These are phyloP conservation scores for Lenzites betulinus DNA, from an alignment of 768 basidiomycete species.

Conservation along the genomic window DNA sequence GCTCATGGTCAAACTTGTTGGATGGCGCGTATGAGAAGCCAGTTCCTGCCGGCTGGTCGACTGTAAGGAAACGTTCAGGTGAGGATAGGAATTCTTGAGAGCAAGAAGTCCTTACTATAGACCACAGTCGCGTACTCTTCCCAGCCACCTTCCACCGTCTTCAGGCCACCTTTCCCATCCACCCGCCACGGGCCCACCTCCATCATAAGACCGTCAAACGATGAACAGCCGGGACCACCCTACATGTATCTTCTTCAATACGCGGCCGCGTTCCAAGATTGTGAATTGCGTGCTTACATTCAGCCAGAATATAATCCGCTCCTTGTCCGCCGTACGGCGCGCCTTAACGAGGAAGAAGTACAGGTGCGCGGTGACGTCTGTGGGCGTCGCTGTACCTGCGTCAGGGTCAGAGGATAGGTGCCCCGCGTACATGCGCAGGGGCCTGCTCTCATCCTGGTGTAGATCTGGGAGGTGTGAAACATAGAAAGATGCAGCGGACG, in stretches of 20 bases:
- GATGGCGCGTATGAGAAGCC: conserved; percentile 91
- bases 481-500: conserved; percentile 84
- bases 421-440: conserved; percentile 82
- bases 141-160: conserved; percentile 86
- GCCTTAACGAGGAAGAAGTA: conserved; percentile 93
- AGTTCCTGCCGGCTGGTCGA: conserved; percentile 97
- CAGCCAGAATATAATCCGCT: conserved; percentile 94
- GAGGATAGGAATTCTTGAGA: neutral
- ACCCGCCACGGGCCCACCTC: conserved; percentile 93
- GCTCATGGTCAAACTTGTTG: conserved; percentile 79
- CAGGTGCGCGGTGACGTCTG: conserved; percentile 73
- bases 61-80: conserved; percentile 42
- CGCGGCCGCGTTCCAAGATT: neutral
- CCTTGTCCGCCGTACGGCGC: conserved; percentile 83
- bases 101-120: conserved; percentile 62
- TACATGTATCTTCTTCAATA: conserved; percentile 32
- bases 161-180: conserved; percentile 72
- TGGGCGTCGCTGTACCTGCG: conserved; percentile 47
- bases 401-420: conserved; percentile 82
- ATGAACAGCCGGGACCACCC: conserved; percentile 97
- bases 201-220: conserved; percentile 98
- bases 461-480: conserved; percentile 76
- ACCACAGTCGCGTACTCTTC: conserved; percentile 96
- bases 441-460: conserved; percentile 66
- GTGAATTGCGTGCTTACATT: conserved; percentile 61